Evolutionary conservation across 1,284 basidiomycete genomes (phyloP), one percentile per base, ranked within the genome.

Genomic region (Irpex sp.): DNA sequence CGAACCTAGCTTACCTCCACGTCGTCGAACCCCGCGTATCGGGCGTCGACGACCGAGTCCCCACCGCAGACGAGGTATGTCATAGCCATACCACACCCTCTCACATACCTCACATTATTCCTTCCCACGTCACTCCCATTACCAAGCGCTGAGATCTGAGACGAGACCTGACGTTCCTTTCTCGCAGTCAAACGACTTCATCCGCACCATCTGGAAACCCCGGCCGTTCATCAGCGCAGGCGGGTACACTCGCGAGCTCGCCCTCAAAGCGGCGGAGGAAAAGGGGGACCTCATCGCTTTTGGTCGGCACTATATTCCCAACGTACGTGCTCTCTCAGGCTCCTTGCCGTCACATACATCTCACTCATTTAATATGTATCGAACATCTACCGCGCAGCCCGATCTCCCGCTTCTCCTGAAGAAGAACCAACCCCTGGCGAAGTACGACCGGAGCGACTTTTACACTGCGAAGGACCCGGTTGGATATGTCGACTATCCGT

Each of bases 1-100:
- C 83, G n/a, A 68, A 78, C 26, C 72, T 89, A 7, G 84, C 84
- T 0, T 89, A 87, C 69, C 65, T 89, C 19, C 84, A 85, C 70
- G 72, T 77, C 39, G 73, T 81, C 47, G 80, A 83, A 67, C 73
- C 76, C 0, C 68, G 75, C n/a, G 69, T 75, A 0, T 54, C 43
- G 5, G 70, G 66, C 59, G 63, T 66, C 49, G 70, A 33, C 8
- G 65, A 67, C 5, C 64, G 66, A 13, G 63, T 67, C 58, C 35
- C 62, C 43, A 26, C 61, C 19, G 64, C 63, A 58, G 62, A 60
- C 49, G 63, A 66, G 61, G 62, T 65, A 60, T 1, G 59, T 46
- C n/a, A 46, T 46, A 11, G 43, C 7, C n/a, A 46, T 46, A 13
- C 43, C n/a, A 46, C n/a, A 46, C n/a, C 43, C 11, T 46, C 31